These are phyloP conservation scores for Simplicillium sp. DNA, from an alignment of 2,329 filamentous ascomycete species.

Conservation along the genomic window DNA sequence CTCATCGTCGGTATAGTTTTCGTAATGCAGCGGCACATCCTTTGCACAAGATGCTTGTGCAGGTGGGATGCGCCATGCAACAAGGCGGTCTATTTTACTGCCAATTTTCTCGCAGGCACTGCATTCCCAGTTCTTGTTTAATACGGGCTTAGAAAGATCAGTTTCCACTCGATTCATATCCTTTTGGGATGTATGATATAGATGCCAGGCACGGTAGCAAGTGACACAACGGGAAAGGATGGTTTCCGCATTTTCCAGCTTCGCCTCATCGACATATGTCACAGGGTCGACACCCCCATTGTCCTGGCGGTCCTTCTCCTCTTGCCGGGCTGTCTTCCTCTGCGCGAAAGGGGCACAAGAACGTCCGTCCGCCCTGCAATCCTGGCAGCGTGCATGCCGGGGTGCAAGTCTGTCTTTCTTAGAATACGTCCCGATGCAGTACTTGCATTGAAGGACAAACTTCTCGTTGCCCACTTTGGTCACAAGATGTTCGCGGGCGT, in stretches of 20 bases:
- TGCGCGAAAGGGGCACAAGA: conserved; percentile 69
- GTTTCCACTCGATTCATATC: too few relatives aligned
- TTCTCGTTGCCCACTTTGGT: conserved; percentile 71
- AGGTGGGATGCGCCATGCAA: conserved; percentile 94
- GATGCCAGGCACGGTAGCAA: conserved; percentile 76
- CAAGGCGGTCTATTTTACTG: conserved; percentile 63
- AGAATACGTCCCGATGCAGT: conserved; percentile 61
- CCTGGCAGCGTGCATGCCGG: conserved; percentile 60
- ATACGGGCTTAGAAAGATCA: too few relatives aligned
- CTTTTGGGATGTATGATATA: conserved; percentile 63
- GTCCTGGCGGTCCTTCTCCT: conserved; percentile 72
- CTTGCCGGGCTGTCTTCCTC: conserved; percentile 65
- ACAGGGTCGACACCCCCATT: conserved; percentile 75
- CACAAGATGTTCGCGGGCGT: conserved; percentile 71
- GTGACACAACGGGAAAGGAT: conserved; percentile 74
- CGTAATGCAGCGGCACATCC: conserved; percentile 10
- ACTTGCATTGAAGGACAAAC: conserved; percentile 85
- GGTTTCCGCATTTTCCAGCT: conserved; percentile 67
- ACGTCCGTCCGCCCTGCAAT: conserved; percentile 54
- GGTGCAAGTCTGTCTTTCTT: conserved; percentile 65
- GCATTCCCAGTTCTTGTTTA: conserved; percentile 54
- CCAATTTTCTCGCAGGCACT: conserved; percentile 59
- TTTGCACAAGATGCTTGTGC: conserved; percentile 23
- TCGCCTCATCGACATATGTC: conserved; percentile 46
- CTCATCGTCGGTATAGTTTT: conserved; percentile 50